These are phyloP conservation scores for Pythium vanterpoolii DNA, from an alignment of 352 stramenopile species.

Conservation along the genomic window DNA sequence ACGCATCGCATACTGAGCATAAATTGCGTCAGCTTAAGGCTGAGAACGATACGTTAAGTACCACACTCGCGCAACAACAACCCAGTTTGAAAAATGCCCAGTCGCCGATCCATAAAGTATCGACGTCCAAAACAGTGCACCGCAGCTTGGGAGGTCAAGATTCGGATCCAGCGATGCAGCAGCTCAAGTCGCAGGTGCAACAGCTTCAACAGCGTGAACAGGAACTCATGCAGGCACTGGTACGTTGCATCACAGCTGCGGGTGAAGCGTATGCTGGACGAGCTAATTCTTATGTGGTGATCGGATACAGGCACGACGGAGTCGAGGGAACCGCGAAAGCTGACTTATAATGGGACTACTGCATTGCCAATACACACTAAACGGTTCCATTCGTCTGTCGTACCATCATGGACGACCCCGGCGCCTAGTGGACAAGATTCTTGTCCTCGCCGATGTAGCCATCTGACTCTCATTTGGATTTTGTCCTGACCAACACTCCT, in stretches of 20 bases:
- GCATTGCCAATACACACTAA: no score
- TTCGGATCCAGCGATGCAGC: slow-evolving; percentile 13
- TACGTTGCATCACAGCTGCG: no score
- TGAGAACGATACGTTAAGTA: slow-evolving; percentile 47
- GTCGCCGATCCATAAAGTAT: slow-evolving; percentile 20
- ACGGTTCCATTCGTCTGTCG: not conserved
- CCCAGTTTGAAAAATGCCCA: not conserved
- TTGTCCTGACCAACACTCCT: slow-evolving; percentile 13
- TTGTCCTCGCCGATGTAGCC: not conserved
- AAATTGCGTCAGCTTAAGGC: slow-evolving; percentile 32
- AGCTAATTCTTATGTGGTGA: not conserved
- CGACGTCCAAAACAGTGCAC: slow-evolving; percentile 10
- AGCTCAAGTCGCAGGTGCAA: slow-evolving; percentile 55
- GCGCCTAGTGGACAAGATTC: no score
- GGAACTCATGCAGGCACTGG: slow-evolving; percentile 79
- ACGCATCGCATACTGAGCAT: slow-evolving; percentile 26
- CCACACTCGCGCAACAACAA: slow-evolving; percentile 18
- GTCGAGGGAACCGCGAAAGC: slow-evolving; percentile 42
- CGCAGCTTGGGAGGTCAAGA: slow-evolving; percentile 7
- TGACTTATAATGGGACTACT: not conserved
- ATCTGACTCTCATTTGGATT: not conserved
- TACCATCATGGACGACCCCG: no score
- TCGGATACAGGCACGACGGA: slow-evolving; percentile 38
- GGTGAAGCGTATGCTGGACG: no score
- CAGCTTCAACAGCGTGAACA: slow-evolving; percentile 76